Conservation (phyloP, 2,329 filamentous ascomycete species). For the Aspergillus amoenus region DNA sequence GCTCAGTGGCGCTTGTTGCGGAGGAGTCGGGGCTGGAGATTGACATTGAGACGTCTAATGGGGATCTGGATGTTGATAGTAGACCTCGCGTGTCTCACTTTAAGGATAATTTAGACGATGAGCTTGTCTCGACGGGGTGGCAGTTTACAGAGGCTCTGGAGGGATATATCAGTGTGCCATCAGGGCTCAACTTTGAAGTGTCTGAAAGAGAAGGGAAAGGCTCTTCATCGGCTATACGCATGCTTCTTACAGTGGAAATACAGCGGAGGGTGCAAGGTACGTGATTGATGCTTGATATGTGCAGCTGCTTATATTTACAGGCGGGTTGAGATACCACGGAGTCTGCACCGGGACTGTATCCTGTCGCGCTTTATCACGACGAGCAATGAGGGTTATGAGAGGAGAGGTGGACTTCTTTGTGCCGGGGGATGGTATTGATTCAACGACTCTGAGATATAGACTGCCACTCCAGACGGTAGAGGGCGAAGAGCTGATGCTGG, state of each 20-base stretch:
- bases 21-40: conserved; percentile 45
- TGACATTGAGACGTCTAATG: conserved; percentile 27
- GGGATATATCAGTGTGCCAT: conserved; percentile 10
- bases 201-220: conserved; percentile 4
- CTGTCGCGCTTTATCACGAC: conserved; percentile 2
- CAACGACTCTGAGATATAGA: conserved; percentile 8
- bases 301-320: not conserved
- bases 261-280: not conserved
- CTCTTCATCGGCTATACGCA: conserved; percentile 6
- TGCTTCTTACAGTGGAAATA: conserved; percentile 11
- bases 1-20: conserved; percentile 57
- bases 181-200: not conserved
- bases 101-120: not conserved
- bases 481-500: conserved; percentile 3
- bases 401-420: conserved; percentile 8
- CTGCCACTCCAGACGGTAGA: conserved; percentile 1
- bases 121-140: conserved; percentile 12
- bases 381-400: not conserved
- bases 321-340: conserved; percentile 2
- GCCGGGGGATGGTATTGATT: not conserved
- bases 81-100: not conserved
- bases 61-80: not conserved
- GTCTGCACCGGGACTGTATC: conserved; percentile 10
- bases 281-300: not conserved
- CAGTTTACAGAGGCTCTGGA: conserved; percentile 18